Evolutionary conservation across 2,329 filamentous ascomycete genomes (phyloP).

Genomic region (Erysiphe pulchra): DNA sequence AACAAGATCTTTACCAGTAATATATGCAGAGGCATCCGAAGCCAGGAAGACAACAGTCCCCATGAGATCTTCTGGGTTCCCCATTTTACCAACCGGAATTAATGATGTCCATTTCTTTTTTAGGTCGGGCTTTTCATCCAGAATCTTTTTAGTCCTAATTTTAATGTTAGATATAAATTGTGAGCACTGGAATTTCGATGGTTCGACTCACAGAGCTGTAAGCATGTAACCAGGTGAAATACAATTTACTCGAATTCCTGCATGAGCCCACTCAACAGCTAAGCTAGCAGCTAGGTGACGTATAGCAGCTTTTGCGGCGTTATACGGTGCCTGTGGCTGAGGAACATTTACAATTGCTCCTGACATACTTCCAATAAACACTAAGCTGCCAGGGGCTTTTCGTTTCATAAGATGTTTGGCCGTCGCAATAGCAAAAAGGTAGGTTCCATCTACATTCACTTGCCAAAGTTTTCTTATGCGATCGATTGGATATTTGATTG

Average conservation of each 20-base stretch:
- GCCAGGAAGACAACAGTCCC: conserved; percentile 53
- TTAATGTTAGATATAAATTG: neutral
- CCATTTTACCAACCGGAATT: conserved; percentile 49
- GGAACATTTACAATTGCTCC: conserved; percentile 69
- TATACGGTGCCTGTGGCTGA: conserved; percentile 64
- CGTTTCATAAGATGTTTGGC: conserved; percentile 49
- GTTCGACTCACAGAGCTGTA: conserved; percentile 52
- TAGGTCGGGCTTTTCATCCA: conserved; percentile 76
- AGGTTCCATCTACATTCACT: conserved; percentile 60
- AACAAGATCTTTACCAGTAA: conserved; percentile 33
- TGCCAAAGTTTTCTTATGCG: conserved; percentile 83
- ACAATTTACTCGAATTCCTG: conserved; percentile 59
- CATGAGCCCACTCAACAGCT: conserved; percentile 62
- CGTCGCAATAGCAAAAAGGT: conserved; percentile 51
- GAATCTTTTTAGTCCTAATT: conserved; percentile 69
- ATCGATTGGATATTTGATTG: conserved; percentile 71
- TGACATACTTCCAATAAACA: conserved; percentile 60
- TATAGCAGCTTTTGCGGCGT: conserved; percentile 59
- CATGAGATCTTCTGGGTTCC: conserved; percentile 51
- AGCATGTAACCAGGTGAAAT: conserved; percentile 81
- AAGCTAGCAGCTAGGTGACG: conserved; percentile 58
- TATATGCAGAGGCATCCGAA: conserved; percentile 45
- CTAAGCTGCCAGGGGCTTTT: conserved; percentile 43
- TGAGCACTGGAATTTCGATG: neutral
- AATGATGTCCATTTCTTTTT: conserved; percentile 58